A percentile compares a stretch with the other conserved stretches of the same genome.
These are phyloP conservation scores for Rhizopogon rudus DNA, from an alignment of 768 basidiomycete genomes.

Conservation along the genomic window DNA sequence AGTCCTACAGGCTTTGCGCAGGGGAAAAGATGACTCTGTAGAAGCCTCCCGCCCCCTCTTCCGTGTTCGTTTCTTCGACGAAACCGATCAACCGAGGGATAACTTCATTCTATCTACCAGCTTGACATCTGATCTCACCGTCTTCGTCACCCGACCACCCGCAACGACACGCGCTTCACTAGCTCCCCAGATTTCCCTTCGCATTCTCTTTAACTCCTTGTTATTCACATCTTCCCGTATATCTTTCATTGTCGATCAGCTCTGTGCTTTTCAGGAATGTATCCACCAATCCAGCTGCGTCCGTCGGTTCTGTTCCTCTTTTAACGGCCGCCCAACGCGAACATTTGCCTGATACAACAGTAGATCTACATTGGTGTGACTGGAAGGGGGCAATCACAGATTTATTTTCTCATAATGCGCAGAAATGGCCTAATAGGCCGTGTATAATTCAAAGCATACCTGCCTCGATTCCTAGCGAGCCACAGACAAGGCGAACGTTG, in stretches of 20 bases:
- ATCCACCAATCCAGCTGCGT: constrained; percentile 58
- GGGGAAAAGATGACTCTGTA: constrained; percentile 55
- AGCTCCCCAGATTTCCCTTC: constrained; percentile 71
- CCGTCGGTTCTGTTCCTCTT: constrained; percentile 77
- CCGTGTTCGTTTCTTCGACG: constrained; percentile 95
- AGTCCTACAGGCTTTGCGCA: constrained; percentile 63
- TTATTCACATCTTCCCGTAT: constrained; percentile 83
- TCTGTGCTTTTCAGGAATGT: constrained; percentile 70
- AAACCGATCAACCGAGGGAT: constrained; percentile 69
- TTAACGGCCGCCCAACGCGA: constrained; percentile 66
- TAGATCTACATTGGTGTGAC: constrained; percentile 93
- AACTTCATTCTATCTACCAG: constrained; percentile 76
- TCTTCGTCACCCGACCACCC: constrained; percentile 78
- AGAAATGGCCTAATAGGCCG: constrained; percentile 68
- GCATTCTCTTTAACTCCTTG: constrained; percentile 91
- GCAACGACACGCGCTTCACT: constrained; percentile 68
- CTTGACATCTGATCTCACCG: constrained; percentile 84
- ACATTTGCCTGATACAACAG: constrained; percentile 77
- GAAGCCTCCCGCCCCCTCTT: constrained; percentile 63
- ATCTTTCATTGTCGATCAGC: constrained; percentile 72
- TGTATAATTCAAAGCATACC: constrained; percentile 84
- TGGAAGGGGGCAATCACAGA: constrained; percentile 97
- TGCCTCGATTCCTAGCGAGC: constrained; percentile 25
- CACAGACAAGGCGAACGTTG: constrained; percentile 55
- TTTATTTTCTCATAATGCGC: constrained; percentile 87